Evolutionary conservation across 2,329 filamentous ascomycete species (phyloP).

Genomic region (Plectosphaerella cucumerina): DNA sequence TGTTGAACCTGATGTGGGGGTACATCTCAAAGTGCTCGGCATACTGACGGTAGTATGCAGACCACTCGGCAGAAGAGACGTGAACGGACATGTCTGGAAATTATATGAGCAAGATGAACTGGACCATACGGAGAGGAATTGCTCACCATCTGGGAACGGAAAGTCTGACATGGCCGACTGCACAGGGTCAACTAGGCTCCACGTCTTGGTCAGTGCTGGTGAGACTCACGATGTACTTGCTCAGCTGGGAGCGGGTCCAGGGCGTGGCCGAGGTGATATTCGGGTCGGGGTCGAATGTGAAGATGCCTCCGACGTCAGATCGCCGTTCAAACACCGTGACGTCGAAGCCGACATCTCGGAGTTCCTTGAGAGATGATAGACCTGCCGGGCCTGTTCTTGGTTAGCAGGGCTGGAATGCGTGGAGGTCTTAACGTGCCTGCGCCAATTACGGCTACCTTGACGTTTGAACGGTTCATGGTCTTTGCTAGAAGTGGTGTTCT

Average conservation of each 20-base stretch:
- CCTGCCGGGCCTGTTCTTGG: slow-evolving; percentile 14
- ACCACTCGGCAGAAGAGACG: slow-evolving; percentile 3
- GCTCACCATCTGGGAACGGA: slow-evolving; percentile 16
- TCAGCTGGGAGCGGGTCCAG: slow-evolving; percentile 16
- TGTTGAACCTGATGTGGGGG: slow-evolving; percentile 13
- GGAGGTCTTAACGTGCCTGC: slow-evolving; percentile 8
- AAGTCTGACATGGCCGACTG: slow-evolving; percentile 18
- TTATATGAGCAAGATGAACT: background rate
- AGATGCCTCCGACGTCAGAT: slow-evolving; percentile 16
- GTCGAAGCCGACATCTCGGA: slow-evolving; percentile 17
- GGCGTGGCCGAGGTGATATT: slow-evolving; percentile 15
- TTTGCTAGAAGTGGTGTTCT: background rate
- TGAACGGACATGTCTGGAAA: background rate
- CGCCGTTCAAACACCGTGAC: slow-evolving; percentile 18
- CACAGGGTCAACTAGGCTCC: background rate
- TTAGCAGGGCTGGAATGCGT: background rate
- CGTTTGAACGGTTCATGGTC: background rate
- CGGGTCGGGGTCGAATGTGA: slow-evolving; percentile 16
- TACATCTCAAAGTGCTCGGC: slow-evolving; percentile 14
- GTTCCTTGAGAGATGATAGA: slow-evolving; percentile 16
- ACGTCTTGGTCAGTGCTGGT: background rate
- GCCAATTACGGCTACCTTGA: slow-evolving; percentile 14
- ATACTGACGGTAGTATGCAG: slow-evolving; percentile 17
- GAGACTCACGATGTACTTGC: slow-evolving; percentile 18
- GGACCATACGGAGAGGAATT: too few relatives aligned